Conservation (phyloP, 495 filamentous ascomycete species). For the Hypoxylon perforatum region DNA sequence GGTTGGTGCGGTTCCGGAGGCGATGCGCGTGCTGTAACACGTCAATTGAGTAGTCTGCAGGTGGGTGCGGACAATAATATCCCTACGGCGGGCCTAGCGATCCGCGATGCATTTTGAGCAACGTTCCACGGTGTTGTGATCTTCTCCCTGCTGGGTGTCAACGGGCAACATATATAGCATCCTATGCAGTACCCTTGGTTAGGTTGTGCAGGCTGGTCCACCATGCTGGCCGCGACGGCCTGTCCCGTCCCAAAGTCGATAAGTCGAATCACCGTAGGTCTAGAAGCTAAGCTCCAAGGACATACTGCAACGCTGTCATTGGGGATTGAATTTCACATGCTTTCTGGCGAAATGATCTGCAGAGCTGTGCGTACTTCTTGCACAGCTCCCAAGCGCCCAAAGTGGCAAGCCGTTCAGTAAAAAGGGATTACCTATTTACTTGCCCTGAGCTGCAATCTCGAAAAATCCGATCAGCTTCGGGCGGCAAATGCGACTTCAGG, state of each 20-base stretch:
- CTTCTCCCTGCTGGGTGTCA: constrained; percentile 23
- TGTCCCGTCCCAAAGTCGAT: constrained; percentile 26
- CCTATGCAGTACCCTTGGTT: constrained; percentile 1
- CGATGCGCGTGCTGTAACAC: constrained; percentile 14
- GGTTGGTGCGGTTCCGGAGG: constrained; percentile 27
- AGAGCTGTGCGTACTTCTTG: constrained; percentile 25
- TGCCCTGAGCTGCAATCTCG: constrained; percentile 16
- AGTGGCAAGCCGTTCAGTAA: constrained; percentile 28
- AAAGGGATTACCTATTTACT: constrained; percentile 9
- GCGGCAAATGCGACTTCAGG: constrained; percentile 78
- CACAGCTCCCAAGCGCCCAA: constrained; percentile 7
- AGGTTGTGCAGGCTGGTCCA: constrained; percentile 8
- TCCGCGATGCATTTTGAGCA: constrained; percentile 32
- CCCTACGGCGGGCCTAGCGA: constrained; percentile 20
- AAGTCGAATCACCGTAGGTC: constrained; percentile 26
- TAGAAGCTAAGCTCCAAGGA: constrained; percentile 18
- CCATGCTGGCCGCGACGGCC: constrained; percentile 11
- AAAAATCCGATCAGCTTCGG: constrained; percentile 34
- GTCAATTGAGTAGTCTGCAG: constrained; percentile 23
- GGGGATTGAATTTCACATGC: constrained; percentile 40
- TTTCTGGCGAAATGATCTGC: constrained; percentile 18
- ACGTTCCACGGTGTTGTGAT: constrained; percentile 39
- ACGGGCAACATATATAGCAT: constrained; percentile 24
- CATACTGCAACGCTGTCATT: constrained; percentile 19
- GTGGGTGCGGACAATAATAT: constrained; percentile 23